A percentile compares a stretch with the other conserved stretches of the same genome.
phyloP scores from a whole-genome alignment of 2,329 filamentous ascomycete genomes.

The Colletotrichum navitas region DNA sequence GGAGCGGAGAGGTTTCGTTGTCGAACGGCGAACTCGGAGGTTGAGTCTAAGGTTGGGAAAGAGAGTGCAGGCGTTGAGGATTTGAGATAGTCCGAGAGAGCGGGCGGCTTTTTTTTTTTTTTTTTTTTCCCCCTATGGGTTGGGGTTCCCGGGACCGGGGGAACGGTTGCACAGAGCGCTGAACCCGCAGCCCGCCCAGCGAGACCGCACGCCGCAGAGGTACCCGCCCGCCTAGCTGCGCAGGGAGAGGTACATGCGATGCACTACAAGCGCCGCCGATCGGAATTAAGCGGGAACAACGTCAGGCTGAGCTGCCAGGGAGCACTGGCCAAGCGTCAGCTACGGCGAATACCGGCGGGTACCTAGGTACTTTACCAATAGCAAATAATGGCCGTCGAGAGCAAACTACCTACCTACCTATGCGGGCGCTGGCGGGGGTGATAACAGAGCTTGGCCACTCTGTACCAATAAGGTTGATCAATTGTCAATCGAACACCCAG shows the following conservation, averaged over 20 bases:
- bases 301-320: background rate
- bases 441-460: too few relatives aligned
- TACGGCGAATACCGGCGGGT: background rate
- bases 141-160: conserved; percentile 6
- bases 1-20: conserved; percentile 33
- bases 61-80: conserved; percentile 28
- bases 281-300: conserved; percentile 41
- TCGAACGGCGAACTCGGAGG: conserved; percentile 17
- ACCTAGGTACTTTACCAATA: too few relatives aligned
- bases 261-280: conserved; percentile 5
- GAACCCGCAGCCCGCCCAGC: background rate
- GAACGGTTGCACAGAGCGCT: conserved; percentile 23
- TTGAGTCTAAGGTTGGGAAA: conserved; percentile 39
- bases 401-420: too few relatives aligned
- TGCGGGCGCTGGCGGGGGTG: too few relatives aligned
- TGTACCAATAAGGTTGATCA: too few relatives aligned
- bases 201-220: background rate
- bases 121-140: background rate
- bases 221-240: background rate
- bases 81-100: conserved; percentile 37
- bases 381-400: too few relatives aligned
- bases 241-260: background rate
- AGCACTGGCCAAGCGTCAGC: background rate
- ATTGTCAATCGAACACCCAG: too few relatives aligned
- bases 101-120: conserved; percentile 34